Conservation (phyloP, 768 basidiomycete genomes). For the Lyophyllum atratum region DNA sequence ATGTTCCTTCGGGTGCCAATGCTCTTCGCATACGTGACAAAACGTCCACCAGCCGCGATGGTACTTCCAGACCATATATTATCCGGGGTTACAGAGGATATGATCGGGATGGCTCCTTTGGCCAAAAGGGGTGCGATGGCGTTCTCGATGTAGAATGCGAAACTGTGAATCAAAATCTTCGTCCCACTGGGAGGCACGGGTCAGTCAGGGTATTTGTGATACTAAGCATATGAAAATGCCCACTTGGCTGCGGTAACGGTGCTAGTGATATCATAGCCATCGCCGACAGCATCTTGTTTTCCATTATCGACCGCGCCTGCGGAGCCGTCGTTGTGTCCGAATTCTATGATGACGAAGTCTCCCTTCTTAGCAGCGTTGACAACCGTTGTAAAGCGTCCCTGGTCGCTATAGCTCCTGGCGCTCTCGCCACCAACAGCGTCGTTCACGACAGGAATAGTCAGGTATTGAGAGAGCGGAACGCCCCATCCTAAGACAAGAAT, state of each 20-base stretch:
- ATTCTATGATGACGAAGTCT: conserved; percentile 30
- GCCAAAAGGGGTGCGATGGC: conserved; percentile 31
- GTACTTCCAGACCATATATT: conserved; percentile 30
- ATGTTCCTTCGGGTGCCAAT: conserved; percentile 21
- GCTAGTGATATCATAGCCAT: conserved; percentile 19
- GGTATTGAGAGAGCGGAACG: conserved; percentile 23
- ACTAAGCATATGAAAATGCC: background rate
- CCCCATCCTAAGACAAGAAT: conserved; percentile 41
- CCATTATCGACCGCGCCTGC: conserved; percentile 23
- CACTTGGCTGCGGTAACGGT: conserved; percentile 19
- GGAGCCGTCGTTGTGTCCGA: conserved; percentile 34
- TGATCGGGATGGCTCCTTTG: conserved; percentile 35
- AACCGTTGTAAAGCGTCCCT: conserved; percentile 29
- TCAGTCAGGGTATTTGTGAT: background rate
- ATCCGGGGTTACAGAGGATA: conserved; percentile 35
- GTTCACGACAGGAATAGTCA: conserved; percentile 30
- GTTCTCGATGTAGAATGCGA: conserved; percentile 32
- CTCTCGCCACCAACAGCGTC: conserved; percentile 32
- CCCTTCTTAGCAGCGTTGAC: conserved; percentile 22
- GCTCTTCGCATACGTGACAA: conserved; percentile 31
- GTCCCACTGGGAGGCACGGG: conserved; percentile 22
- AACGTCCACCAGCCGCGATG: conserved; percentile 27
- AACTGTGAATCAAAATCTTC: conserved; percentile 32
- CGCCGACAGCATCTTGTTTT: conserved; percentile 24
- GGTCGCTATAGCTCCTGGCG: conserved; percentile 33